These are phyloP conservation scores for Azolla pinnata DNA, from an alignment of 75 land plant species.

Conservation along the genomic window DNA sequence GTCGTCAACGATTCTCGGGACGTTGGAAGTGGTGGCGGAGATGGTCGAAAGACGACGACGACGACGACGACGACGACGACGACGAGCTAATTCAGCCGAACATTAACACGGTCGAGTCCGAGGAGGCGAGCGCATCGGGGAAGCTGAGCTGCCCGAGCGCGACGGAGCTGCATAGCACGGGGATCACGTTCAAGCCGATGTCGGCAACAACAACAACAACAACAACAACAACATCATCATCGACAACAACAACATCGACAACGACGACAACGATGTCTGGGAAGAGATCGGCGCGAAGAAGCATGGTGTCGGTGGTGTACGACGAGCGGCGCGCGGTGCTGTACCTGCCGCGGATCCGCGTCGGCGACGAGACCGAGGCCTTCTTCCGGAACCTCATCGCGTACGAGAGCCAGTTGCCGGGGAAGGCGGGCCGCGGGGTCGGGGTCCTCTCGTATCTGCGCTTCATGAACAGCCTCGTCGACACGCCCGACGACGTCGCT, in stretches of 20 bases:
- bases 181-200: constrained; percentile 35
- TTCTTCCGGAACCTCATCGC: constrained; percentile 45
- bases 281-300: constrained; percentile 8
- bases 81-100: too few species aligned
- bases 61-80: too few species aligned
- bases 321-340: constrained; percentile 21
- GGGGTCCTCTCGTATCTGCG: constrained; percentile 44
- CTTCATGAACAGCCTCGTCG: constrained; percentile 58
- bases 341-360: constrained; percentile 22
- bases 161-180: constrained; percentile 15
- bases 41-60: neutral
- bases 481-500: constrained; percentile 36
- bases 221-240: too few species aligned
- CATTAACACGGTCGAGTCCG: too few species aligned
- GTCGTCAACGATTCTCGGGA: neutral
- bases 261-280: too few species aligned
- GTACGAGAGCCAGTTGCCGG: constrained; percentile 30
- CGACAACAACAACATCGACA: too few species aligned
- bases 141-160: constrained; percentile 23
- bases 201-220: too few species aligned
- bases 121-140: neutral
- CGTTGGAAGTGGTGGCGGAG: neutral
- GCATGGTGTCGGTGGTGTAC: constrained; percentile 23
- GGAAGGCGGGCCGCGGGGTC: constrained; percentile 26
- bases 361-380: constrained; percentile 39